Percentiles rank a stretch among this genome's conserved stretches.
phyloP scores from a whole-genome alignment of 2,329 filamentous ascomycete genomes.

The Trichoderma sp. region DNA sequence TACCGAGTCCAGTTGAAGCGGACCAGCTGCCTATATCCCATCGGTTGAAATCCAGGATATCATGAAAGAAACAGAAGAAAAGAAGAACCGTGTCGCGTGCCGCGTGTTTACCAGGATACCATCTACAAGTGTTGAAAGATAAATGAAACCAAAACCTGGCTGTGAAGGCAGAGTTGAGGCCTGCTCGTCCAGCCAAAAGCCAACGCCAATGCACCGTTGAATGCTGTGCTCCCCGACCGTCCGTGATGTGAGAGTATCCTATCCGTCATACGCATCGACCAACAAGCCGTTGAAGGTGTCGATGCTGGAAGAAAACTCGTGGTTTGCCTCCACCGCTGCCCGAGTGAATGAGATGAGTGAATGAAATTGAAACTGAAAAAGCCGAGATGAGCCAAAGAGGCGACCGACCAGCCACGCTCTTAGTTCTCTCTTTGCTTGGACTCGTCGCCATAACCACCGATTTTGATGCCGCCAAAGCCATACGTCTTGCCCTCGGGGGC shows the following conservation, averaged over 20 bases:
- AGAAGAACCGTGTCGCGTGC: conserved; percentile 6
- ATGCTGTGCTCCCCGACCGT: conserved; percentile 24
- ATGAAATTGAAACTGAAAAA: too few relatives aligned
- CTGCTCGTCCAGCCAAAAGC: conserved; percentile 32
- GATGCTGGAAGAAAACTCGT: background rate
- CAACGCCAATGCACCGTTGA: conserved; percentile 36
- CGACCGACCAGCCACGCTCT: background rate
- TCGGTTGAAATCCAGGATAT: conserved; percentile 45
- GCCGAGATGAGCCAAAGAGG: background rate
- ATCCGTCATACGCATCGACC: background rate
- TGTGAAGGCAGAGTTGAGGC: conserved; percentile 41
- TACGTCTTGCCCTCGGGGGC: conserved; percentile 68
- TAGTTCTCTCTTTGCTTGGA: conserved; percentile 43
- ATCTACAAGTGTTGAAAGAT: conserved; percentile 36
- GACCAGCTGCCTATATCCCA: conserved; percentile 28
- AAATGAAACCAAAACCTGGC: conserved; percentile 29
- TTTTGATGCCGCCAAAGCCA: conserved; percentile 51
- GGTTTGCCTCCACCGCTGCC: background rate
- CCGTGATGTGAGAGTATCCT: background rate
- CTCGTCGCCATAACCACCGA: conserved; percentile 63
- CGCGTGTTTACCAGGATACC: conserved; percentile 6
- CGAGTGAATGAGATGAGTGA: background rate
- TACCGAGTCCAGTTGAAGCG: conserved; percentile 28
- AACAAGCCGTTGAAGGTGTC: conserved; percentile 18
- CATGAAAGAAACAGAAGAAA: conserved; percentile 32